Conservation (phyloP, 23 red algal species). For the Chondrus crispus region DNA sequence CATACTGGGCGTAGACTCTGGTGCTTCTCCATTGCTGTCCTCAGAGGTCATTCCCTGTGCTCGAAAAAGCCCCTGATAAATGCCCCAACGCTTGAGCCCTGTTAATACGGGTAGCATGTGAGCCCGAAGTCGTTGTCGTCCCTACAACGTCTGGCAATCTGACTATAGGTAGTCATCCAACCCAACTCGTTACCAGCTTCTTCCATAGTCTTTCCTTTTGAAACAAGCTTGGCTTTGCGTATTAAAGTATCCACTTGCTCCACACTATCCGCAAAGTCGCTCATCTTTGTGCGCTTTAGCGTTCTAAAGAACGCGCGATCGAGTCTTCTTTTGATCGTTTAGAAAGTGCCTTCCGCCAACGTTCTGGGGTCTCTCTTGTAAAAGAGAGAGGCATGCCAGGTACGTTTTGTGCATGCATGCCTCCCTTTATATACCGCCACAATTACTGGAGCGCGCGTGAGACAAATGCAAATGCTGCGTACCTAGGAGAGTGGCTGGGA, state of each 20-base stretch:
- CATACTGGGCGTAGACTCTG: not conserved
- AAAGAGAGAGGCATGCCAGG: not conserved
- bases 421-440: not conserved
- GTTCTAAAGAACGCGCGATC: not conserved
- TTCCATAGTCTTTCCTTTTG: not conserved
- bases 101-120: not conserved
- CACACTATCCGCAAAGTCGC: not conserved
- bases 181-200: not conserved
- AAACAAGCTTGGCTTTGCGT: no score
- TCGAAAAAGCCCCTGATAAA: not conserved
- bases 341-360: not conserved
- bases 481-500: no score
- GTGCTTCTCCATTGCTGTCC: not conserved
- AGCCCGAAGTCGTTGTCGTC: not conserved
- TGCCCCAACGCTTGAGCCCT: not conserved
- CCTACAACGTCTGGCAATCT: not conserved
- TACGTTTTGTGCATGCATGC: not conserved
- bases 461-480: no score
- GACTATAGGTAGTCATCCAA: not conserved
- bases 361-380: not conserved
- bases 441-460: not conserved
- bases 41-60: not conserved
- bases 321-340: not conserved
- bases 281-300: not conserved
- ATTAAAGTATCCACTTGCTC: no score